Percentiles rank a stretch among this genome's conserved stretches.
Conservation (phyloP, 768 basidiomycete species). For the Agaricus sinodeliciosus region DNA sequence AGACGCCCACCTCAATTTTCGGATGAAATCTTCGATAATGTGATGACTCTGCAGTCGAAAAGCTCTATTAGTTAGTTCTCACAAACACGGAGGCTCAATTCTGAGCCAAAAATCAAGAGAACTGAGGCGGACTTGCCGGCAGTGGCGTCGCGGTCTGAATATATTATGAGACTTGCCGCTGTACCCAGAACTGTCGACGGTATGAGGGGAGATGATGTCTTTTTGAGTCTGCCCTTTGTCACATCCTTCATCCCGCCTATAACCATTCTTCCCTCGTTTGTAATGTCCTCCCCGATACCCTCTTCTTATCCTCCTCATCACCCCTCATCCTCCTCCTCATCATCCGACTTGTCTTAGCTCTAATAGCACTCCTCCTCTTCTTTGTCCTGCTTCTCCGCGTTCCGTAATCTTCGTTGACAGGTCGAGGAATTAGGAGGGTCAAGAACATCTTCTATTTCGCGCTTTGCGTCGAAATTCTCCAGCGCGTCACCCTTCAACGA, state of each 20-base stretch:
- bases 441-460: constrained; percentile 78
- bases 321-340: constrained; percentile 61
- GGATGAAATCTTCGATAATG: constrained; percentile 80
- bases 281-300: constrained; percentile 31
- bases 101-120: too few species aligned
- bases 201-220: constrained; percentile 81
- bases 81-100: too few species aligned
- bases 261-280: constrained; percentile 61
- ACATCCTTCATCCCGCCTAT: constrained; percentile 62
- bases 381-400: constrained; percentile 94
- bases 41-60: constrained; percentile 52
- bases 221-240: constrained; percentile 52
- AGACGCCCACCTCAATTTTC: constrained; percentile 98
- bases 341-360: constrained; percentile 75
- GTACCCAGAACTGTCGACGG: constrained; percentile 97
- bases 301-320: constrained; percentile 29
- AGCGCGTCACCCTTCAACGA: constrained; percentile 79
- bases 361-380: constrained; percentile 89
- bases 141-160: constrained; percentile 90
- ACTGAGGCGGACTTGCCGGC: constrained; percentile 86
- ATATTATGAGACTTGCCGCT: constrained; percentile 88
- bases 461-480: constrained; percentile 98
- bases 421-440: constrained; percentile 69
- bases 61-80: constrained; percentile 10
- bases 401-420: constrained; percentile 95